Base-by-base conservation (phyloP, 495 filamentous ascomycete genomes). In the Stereocaulon alpinum region DNA sequence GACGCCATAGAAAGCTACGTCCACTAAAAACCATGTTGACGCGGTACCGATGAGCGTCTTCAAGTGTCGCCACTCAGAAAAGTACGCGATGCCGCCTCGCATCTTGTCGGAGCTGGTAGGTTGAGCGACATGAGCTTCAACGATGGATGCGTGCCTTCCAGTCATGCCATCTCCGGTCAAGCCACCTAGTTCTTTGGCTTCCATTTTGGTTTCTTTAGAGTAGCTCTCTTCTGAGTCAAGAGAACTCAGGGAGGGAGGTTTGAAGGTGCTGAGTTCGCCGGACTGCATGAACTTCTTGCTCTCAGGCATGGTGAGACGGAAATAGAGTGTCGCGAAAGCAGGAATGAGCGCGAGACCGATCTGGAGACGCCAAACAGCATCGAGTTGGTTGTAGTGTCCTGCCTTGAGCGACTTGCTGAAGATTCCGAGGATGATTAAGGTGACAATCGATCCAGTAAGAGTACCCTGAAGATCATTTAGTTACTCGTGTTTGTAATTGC, bases 231-330 rank as follows among this genome's bases (percentile, higher is more conserved):
- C 77, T 65, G 94, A 87, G 37, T 77, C 80, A 42, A 78, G 76
- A 11, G 94, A 82, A 67, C 93, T 88, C 18, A 60, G 48, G 0
- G 48, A 54, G 11, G 48, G 42, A 7, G 40, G 20, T 30, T 54
- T 60, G 63, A 94, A 92, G 40, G 89, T 95, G 49, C 50, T 60
- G 40, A 60, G 50, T 30, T 60, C 58, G 2, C 58, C 58, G 12
- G 58, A 60, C 11, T 60, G 58, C 32, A 32, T 40, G 70, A 88
- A 90, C 37, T 87, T 83, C 41, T 78, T 86, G 63, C 89, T 82
- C 70, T 91, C 87, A 24, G 91, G 90, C 63, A 96, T 95, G 29
- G 90, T 94, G 5, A 96, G 77, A 48, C 90, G 89, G 72, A 85
- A 91, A 76, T 89, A 91, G 30, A 93, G 79, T 15, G 87, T 87